Conservation (phyloP, 202 grass and related monocot genomes). For the Schoenoplectus tabernaemontani region DNA sequence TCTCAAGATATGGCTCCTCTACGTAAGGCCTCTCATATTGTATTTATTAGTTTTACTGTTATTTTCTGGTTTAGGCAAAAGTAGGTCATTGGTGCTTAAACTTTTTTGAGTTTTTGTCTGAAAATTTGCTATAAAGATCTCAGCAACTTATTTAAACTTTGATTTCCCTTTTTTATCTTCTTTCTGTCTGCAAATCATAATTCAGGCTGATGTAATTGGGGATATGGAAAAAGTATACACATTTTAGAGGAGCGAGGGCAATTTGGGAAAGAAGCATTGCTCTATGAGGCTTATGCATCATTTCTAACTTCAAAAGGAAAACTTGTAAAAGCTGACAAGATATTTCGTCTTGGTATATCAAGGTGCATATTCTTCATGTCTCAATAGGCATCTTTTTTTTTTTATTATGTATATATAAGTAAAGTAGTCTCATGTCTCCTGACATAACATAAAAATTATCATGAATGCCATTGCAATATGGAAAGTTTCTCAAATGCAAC, state of each 20-base stretch:
- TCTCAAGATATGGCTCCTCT: conserved; percentile 84
- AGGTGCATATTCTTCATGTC: conserved; percentile 39
- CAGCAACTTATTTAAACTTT: neutral
- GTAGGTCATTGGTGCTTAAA: neutral
- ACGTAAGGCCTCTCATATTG: conserved; percentile 48
- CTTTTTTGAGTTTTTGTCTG: neutral
- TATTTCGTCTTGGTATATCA: conserved; percentile 47
- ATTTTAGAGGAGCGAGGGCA: conserved; percentile 53
- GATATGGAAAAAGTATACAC: conserved; percentile 48
- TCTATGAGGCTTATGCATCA: conserved; percentile 70
- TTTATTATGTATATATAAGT: conserved; percentile 8
- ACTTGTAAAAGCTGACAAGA: conserved; percentile 48
- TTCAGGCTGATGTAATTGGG: conserved; percentile 47
- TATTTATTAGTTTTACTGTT: neutral
- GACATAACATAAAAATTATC: neutral
- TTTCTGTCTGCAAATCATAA: neutral
- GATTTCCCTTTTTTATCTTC: conserved; percentile 2
- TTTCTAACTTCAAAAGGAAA: conserved; percentile 45
- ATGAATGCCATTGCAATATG: neutral
- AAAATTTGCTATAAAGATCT: neutral
- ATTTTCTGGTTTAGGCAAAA: neutral
- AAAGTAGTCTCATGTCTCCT: neutral
- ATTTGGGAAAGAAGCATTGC: conserved; percentile 61
- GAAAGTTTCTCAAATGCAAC: neutral
- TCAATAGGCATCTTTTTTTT: conserved; percentile 1